Evolutionary conservation across 1,139 yeast genomes (phyloP), one percentile per base, ranked within the genome.

Genomic region (Candida tetrigidarum): DNA sequence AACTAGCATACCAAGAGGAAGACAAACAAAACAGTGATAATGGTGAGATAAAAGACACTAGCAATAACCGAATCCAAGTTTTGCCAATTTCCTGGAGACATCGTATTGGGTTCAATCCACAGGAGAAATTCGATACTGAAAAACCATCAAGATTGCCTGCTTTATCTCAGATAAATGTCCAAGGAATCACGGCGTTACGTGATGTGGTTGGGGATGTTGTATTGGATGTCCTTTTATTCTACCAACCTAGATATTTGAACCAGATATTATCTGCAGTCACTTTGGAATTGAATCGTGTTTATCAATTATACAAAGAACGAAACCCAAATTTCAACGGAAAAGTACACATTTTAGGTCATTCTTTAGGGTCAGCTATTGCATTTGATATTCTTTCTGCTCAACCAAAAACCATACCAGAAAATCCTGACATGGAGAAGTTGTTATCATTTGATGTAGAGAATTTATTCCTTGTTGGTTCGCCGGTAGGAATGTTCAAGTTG

Each of bases 281-380:
- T 1, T 58, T 60, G 3, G 92, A 89, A 55, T 78, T 92, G 18
- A 93, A 93, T 63, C 59, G 83, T 2, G 81, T 88, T 0, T 89
- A 85, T 61, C 63, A 69, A 6, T 64, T 77, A 40, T 91, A 83
- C 60, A 66, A 72, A 50, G 71, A 80, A 46, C 70, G 80, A 47
- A 86, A 92, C 56, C 96, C 97, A 0, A 67, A 76, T 12, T 91
- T 90, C 64, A 72, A 80, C 16, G 97, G 97, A 0, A 80, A 83
- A 49, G 84, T 91, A 0, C 91, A 92, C 56, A 63, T 93, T 2
- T 71, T 93, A 55, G 98, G 97, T 1, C 99, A 93, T 62, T 91
- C 97, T 0, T 67, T 93, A 23, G 99, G 99, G 0, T 86, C 96
- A 12, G 85, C 93, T 0, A 89, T 93, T 44, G 78, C 86, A 1